phyloP scores from a whole-genome alignment of 164 flowering plant genomes.

The Dillenia suffruticosa region DNA sequence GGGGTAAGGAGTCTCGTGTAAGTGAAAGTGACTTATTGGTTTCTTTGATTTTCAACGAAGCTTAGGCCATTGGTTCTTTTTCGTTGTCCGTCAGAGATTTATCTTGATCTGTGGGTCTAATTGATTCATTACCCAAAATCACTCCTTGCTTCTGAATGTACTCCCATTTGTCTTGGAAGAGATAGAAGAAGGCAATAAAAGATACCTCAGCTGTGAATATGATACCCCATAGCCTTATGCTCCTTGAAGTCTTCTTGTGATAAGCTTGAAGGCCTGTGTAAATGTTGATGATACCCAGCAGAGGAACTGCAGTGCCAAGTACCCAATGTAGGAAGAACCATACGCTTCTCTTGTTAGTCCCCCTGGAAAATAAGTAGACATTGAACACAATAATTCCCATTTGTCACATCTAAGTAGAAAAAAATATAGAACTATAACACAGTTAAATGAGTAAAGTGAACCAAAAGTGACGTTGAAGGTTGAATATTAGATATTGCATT shows the following conservation, averaged over 20 bases:
- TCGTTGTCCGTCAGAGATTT: slow-evolving; percentile 11
- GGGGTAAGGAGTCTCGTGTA: too few species aligned
- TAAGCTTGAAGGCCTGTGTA: slow-evolving; percentile 76
- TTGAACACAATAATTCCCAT: too few species aligned
- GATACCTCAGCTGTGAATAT: slow-evolving; percentile 61
- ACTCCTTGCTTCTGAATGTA: slow-evolving; percentile 51
- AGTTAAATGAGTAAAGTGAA: too few species aligned
- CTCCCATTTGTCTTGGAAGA: slow-evolving; percentile 73
- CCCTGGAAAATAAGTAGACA: slow-evolving; percentile 31
- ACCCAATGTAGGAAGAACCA: slow-evolving; percentile 82
- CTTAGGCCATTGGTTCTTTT: slow-evolving; percentile 10
- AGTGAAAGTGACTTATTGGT: too few species aligned
- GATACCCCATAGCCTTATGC: slow-evolving; percentile 41
- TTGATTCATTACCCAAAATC: slow-evolving; percentile 27
- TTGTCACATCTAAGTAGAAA: neutral
- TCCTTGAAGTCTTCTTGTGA: slow-evolving; percentile 39
- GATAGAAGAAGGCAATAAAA: slow-evolving; percentile 48
- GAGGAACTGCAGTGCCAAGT: slow-evolving; percentile 50
- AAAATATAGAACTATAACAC: neutral
- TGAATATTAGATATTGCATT: too few species aligned
- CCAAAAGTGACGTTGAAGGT: too few species aligned
- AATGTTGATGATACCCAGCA: slow-evolving; percentile 61
- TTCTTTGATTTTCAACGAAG: too few species aligned
- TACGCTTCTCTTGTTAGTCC: slow-evolving; percentile 43
- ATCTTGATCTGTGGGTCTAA: slow-evolving; percentile 19